These are phyloP conservation scores for Sarocladiaceae sp. DNA, from an alignment of 2,329 filamentous ascomycete species.

Conservation along the genomic window DNA sequence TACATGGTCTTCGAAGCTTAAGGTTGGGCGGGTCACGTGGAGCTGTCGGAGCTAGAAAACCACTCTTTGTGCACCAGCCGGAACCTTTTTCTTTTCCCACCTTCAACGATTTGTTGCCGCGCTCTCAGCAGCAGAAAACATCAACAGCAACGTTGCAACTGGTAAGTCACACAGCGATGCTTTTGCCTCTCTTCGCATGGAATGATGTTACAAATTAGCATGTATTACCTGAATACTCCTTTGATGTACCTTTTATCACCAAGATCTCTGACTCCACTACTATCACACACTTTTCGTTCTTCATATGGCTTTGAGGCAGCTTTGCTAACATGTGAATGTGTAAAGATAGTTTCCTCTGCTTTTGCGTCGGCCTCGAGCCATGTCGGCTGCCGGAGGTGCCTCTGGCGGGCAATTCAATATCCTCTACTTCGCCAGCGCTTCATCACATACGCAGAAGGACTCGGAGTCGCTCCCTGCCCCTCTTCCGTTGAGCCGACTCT, in stretches of 20 bases:
- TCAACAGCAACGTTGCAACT: conserved; percentile 13
- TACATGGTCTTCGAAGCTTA: neutral
- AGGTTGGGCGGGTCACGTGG: conserved; percentile 12
- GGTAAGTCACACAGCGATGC: conserved; percentile 26
- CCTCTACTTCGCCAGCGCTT: conserved; percentile 77
- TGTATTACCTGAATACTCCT: conserved; percentile 54
- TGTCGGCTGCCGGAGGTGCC: conserved; percentile 38
- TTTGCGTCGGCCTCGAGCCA: conserved; percentile 14
- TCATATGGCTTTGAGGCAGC: conserved; percentile 1
- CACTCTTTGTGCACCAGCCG: conserved; percentile 9
- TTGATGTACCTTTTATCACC: conserved; percentile 61
- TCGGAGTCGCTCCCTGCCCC: conserved; percentile 64
- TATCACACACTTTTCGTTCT: conserved; percentile 10
- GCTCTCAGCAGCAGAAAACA: too few relatives aligned
- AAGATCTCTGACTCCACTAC: conserved; percentile 63
- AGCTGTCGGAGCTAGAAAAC: neutral
- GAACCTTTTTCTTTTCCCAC: conserved; percentile 3
- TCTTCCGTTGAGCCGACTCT: conserved; percentile 58
- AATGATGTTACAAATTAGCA: conserved; percentile 53
- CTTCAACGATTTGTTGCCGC: neutral
- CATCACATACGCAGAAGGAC: conserved; percentile 65
- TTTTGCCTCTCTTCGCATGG: conserved; percentile 17
- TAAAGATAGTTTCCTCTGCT: neutral
- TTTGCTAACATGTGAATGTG: conserved; percentile 18
- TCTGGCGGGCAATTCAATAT: conserved; percentile 68